Evolutionary conservation across 1,139 yeast genomes (phyloP).

Genomic region (Arxiozyma bovina): DNA sequence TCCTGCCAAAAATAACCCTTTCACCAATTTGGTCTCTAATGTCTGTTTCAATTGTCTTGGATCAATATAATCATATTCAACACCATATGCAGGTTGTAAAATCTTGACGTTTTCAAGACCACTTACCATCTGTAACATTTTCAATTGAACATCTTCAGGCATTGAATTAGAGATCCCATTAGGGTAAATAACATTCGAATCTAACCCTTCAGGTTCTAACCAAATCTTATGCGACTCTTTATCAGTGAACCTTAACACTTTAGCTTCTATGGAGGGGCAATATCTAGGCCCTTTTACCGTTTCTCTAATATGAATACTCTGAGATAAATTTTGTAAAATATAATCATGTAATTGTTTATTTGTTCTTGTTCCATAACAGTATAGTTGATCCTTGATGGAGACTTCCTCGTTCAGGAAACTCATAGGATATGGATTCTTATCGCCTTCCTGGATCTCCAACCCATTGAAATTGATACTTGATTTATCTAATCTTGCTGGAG

Average conservation of each 20-base stretch:
- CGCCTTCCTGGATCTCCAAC: conserved; percentile 66
- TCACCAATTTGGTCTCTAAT: conserved; percentile 70
- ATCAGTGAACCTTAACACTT: conserved; percentile 70
- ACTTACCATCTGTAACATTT: conserved; percentile 66
- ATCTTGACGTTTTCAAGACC: conserved; percentile 84
- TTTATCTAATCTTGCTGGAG: conserved; percentile 81
- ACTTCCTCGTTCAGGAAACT: conserved; percentile 70
- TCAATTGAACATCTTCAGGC: conserved; percentile 86
- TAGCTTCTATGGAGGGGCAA: conserved; percentile 94
- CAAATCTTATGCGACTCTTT: conserved; percentile 74
- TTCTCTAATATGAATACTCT: conserved; percentile 84
- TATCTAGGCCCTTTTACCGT: conserved; percentile 95
- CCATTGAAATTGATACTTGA: conserved; percentile 58
- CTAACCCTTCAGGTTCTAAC: conserved; percentile 94
- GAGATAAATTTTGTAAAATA: conserved; percentile 60
- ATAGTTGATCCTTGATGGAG: conserved; percentile 49
- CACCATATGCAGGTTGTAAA: conserved; percentile 96
- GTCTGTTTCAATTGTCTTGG: conserved; percentile 78
- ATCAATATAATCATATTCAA: conserved; percentile 92
- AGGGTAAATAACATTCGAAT: conserved; percentile 80
- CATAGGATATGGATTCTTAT: conserved; percentile 80
- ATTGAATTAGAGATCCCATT: conserved; percentile 93
- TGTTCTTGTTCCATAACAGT: conserved; percentile 74
- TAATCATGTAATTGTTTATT: conserved; percentile 66
- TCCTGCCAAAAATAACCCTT: conserved; percentile 84